phyloP scores from a whole-genome alignment of 768 basidiomycete species.

The Rossbeevera mucosa region DNA sequence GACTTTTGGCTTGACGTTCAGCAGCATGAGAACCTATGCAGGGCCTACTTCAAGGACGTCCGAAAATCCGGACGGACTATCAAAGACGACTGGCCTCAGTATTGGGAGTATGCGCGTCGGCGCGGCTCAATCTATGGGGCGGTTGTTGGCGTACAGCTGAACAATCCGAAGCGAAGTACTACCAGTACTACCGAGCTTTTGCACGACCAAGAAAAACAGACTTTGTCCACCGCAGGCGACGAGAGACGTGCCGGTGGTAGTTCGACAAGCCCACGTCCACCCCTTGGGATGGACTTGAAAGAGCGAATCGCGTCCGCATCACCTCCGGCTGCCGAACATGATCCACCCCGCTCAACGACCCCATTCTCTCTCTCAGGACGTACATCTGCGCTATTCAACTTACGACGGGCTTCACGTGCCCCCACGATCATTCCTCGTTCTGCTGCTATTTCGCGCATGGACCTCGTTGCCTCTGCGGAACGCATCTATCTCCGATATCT shows the following conservation, averaged over 20 bases:
- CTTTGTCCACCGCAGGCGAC: conserved; percentile 45
- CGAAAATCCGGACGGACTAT: conserved; percentile 90
- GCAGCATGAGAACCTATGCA: conserved; percentile 97
- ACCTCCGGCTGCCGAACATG: conserved; percentile 44
- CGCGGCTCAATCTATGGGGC: conserved; percentile 92
- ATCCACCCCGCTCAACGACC: conserved; percentile 64
- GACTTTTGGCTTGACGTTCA: conserved; percentile 99
- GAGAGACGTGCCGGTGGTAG: conserved; percentile 47
- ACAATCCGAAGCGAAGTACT: conserved; percentile 69
- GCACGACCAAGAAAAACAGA: conserved; percentile 65
- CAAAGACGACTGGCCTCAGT: conserved; percentile 98
- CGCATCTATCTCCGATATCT: conserved; percentile 96
- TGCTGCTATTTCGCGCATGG: conserved; percentile 81
- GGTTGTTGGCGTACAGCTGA: conserved; percentile 70
- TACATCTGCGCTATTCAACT: conserved; percentile 72
- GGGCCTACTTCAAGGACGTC: conserved; percentile 98
- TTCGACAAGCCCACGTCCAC: conserved; percentile 57
- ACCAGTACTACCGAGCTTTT: conserved; percentile 72
- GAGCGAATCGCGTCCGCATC: conserved; percentile 41
- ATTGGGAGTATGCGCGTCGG: conserved; percentile 89
- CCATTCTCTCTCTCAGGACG: conserved; percentile 75
- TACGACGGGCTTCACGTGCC: conserved; percentile 77
- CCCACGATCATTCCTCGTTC: conserved; percentile 94
- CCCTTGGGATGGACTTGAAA: conserved; percentile 28
- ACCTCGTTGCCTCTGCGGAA: conserved; percentile 90